Percentiles rank a stretch among this genome's conserved stretches.
Evolutionary conservation across 2,329 filamentous ascomycete genomes (phyloP).

Genomic region (Didymella pinodella): DNA sequence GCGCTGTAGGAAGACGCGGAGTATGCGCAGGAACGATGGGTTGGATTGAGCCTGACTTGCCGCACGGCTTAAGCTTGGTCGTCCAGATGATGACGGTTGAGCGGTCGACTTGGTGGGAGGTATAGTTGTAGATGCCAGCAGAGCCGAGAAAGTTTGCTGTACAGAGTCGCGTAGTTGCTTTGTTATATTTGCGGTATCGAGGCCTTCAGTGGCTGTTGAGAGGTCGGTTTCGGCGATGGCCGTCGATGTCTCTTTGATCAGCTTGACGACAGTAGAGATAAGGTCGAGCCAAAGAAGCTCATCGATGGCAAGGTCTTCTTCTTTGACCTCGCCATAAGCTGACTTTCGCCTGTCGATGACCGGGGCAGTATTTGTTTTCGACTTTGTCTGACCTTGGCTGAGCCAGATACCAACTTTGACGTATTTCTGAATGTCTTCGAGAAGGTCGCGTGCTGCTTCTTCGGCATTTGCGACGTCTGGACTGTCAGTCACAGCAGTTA

Average conservation of each 20-base stretch:
- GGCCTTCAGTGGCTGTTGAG: constrained; percentile 32
- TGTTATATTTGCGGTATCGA: constrained; percentile 69
- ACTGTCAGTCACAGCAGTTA: constrained; percentile 67
- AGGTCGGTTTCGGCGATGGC: constrained; percentile 57
- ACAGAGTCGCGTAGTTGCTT: constrained; percentile 78
- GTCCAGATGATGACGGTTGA: constrained; percentile 22
- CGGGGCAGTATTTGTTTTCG: constrained; percentile 49
- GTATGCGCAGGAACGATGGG: constrained; percentile 84
- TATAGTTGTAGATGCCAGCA: constrained; percentile 73
- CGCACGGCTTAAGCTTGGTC: constrained; percentile 35
- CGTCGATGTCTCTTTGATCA: constrained; percentile 55
- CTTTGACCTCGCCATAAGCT: constrained; percentile 56
- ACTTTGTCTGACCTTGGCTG: constrained; percentile 83
- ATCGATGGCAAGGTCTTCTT: constrained; percentile 66
- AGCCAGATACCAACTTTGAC: constrained; percentile 94
- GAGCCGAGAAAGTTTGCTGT: constrained; percentile 87
- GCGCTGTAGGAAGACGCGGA: constrained; percentile 85
- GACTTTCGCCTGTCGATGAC: constrained; percentile 48
- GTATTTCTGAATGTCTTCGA: constrained; percentile 86
- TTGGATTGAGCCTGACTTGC: constrained; percentile 54
- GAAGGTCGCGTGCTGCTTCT: constrained; percentile 74
- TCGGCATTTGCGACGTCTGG: constrained; percentile 66
- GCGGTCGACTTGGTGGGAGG: constrained; percentile 29
- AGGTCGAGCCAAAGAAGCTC: constrained; percentile 72
- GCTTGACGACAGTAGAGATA: constrained; percentile 67